Evolutionary conservation across 2,329 filamentous ascomycete species (phyloP), one percentile per base, ranked within the genome.

Genomic region (Alternaria novae-zelandiae): DNA sequence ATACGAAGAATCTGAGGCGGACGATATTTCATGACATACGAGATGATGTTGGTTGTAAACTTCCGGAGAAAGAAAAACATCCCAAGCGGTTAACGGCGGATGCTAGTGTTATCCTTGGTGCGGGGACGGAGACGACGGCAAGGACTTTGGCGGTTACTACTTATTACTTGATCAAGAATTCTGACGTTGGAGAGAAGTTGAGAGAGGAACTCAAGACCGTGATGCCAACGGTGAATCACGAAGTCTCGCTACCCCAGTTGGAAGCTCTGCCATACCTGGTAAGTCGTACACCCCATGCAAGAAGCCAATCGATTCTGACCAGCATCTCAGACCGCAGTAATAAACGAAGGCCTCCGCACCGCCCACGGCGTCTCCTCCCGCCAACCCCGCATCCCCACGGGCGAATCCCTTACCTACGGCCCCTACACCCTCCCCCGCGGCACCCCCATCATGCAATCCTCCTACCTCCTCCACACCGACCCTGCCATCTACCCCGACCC

Each of bases 41-140:
- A 1, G 59, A 67, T 47, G 59, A 64, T 10, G 54, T 67, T 8
- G 61, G 67, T 7, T 70, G 47, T 3, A 61, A 55, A 17, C 53
- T 72, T 10, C 68, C 67, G 2, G 36, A 54, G 13, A 23, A 60
- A 32, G 71, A 75, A 23, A 67, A 67, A 43, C 23, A 56, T 25
- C 54, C 64, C 2, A 30, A 32, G 6, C 60, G 78, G 3, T 58
- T 81, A 20, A 64, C 65, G 32, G 71, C 73, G 13, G 79, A 81
- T 43, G 74, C 69, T 12, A 65, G 73, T 51, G 59, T 73, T 2
- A 57, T 80, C 4, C 59, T 78, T 3, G 70, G 69, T 13, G 79
- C 79, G 7, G 78, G 79, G 1, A 69, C 68, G 2, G 74, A 77
- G 26, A 81, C 79, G 1, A 77, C 77, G 2, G 73, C 75, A 9